phyloP scores from a whole-genome alignment of 2,329 filamentous ascomycete species.

The Zopfia rhizophila region DNA sequence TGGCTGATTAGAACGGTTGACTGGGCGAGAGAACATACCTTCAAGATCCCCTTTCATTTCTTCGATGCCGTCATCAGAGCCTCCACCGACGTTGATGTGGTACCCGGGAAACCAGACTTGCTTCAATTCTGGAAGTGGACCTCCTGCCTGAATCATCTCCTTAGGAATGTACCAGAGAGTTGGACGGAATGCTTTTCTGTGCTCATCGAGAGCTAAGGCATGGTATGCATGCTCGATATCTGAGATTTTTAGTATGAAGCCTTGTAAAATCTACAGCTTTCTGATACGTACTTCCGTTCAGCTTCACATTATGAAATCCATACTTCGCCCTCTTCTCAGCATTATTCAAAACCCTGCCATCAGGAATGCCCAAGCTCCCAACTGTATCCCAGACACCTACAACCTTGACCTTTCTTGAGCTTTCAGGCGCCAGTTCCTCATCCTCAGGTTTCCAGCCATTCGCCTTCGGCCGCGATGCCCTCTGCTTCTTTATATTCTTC shows the following conservation, averaged over 20 bases:
- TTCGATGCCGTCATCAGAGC: slow-evolving; percentile 43
- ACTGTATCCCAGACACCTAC: slow-evolving; percentile 64
- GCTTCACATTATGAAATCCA: slow-evolving; percentile 47
- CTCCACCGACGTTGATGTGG: slow-evolving; percentile 64
- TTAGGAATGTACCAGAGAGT: slow-evolving; percentile 61
- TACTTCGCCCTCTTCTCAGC: slow-evolving; percentile 33
- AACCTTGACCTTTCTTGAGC: slow-evolving; percentile 50
- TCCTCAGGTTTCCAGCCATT: slow-evolving; percentile 43
- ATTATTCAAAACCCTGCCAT: slow-evolving; percentile 47
- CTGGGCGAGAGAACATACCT: slow-evolving; percentile 40
- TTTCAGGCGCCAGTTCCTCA: slow-evolving; percentile 40
- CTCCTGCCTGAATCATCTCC: slow-evolving; percentile 35
- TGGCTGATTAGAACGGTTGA: no score
- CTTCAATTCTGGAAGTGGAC: slow-evolving; percentile 50
- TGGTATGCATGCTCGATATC: slow-evolving; percentile 65
- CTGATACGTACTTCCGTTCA: slow-evolving; percentile 42
- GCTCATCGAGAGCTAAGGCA: slow-evolving; percentile 65
- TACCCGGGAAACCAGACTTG: slow-evolving; percentile 66
- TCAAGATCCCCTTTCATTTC: slow-evolving; percentile 48
- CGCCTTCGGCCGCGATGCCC: slow-evolving; percentile 48
- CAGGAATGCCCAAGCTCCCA: slow-evolving; percentile 56
- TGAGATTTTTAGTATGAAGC: slow-evolving; percentile 51
- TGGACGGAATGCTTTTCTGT: slow-evolving; percentile 62
- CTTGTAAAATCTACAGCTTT: slow-evolving; percentile 22
- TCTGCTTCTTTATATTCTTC: slow-evolving; percentile 40